Conservation (phyloP, 164 flowering plant genomes). For the Nymphaea thermarum region DNA sequence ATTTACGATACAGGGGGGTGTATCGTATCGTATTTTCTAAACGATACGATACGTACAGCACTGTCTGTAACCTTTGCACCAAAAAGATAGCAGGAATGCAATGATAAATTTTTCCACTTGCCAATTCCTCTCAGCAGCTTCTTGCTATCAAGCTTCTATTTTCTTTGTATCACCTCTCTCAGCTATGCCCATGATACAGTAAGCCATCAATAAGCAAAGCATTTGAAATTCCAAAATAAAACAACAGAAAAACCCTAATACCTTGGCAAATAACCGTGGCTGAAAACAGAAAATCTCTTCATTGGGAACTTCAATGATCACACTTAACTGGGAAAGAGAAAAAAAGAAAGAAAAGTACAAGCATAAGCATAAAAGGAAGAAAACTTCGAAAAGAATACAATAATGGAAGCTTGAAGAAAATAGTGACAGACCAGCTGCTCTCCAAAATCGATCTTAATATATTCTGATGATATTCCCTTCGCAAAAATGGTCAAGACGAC, state of each 20-base stretch:
- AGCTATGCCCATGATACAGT: not conserved
- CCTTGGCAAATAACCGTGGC: constrained; percentile 89
- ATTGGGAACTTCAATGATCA: constrained; percentile 50
- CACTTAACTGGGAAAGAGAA: constrained; percentile 60
- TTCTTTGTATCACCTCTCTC: not conserved
- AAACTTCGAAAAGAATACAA: not conserved
- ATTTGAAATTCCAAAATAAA: not conserved
- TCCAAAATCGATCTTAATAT: constrained; percentile 68
- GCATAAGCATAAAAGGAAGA: not conserved
- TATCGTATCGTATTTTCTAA: too few species aligned
- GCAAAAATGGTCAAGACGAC: constrained; percentile 87
- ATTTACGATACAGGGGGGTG: too few species aligned
- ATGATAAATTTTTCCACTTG: too few species aligned
- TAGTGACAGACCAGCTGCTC: constrained; percentile 72
- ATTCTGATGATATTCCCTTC: constrained; percentile 53
- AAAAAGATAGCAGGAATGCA: too few species aligned
- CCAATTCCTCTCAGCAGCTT: too few species aligned
- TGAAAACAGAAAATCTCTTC: constrained; percentile 69
- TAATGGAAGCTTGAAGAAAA: not conserved
- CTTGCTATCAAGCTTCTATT: not conserved
- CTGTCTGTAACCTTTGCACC: too few species aligned
- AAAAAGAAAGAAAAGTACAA: not conserved
- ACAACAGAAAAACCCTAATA: constrained; percentile 4
- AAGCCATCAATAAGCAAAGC: not conserved
- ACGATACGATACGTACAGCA: too few species aligned